Evolutionary conservation across 2,329 filamentous ascomycete genomes (phyloP).

Genomic region (Cladophialophora carrionii): DNA sequence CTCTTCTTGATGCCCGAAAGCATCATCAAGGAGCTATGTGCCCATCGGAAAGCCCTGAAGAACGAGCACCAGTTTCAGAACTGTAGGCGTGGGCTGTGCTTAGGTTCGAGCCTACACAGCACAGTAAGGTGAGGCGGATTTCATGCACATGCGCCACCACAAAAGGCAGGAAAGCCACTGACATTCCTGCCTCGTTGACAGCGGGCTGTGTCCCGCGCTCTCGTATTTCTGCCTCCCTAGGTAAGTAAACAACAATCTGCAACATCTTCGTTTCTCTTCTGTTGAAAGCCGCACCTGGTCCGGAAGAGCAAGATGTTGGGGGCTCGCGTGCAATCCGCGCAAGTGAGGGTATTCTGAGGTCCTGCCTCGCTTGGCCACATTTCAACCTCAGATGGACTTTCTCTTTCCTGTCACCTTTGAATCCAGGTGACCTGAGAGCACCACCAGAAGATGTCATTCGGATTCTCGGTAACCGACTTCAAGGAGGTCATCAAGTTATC

Average conservation of each 20-base stretch:
- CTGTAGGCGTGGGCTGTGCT: no score
- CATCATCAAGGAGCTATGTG: conserved; percentile 15
- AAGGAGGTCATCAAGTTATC: conserved; percentile 18
- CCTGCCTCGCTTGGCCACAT: not conserved
- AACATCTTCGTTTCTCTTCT: not conserved
- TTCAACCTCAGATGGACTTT: not conserved
- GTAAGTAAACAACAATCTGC: not conserved
- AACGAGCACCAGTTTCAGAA: not conserved
- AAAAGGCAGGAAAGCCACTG: no score
- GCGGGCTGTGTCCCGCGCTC: not conserved
- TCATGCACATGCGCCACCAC: no score
- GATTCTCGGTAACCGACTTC: conserved; percentile 9
- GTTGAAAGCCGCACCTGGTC: not conserved
- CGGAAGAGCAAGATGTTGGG: not conserved
- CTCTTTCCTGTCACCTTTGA: not conserved
- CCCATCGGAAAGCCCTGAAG: conserved; percentile 19
- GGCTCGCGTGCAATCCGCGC: not conserved
- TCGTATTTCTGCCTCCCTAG: not conserved
- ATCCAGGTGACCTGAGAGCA: not conserved
- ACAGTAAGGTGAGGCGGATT: no score
- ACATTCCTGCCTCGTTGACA: not conserved
- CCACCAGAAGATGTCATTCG: conserved; percentile 6
- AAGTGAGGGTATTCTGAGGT: not conserved
- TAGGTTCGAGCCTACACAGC: no score
- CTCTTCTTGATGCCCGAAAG: not conserved